A percentile compares a stretch with the other conserved stretches of the same genome.
phyloP scores from a whole-genome alignment of 129 eudicot genomes.

The Deinandra increscens region DNA sequence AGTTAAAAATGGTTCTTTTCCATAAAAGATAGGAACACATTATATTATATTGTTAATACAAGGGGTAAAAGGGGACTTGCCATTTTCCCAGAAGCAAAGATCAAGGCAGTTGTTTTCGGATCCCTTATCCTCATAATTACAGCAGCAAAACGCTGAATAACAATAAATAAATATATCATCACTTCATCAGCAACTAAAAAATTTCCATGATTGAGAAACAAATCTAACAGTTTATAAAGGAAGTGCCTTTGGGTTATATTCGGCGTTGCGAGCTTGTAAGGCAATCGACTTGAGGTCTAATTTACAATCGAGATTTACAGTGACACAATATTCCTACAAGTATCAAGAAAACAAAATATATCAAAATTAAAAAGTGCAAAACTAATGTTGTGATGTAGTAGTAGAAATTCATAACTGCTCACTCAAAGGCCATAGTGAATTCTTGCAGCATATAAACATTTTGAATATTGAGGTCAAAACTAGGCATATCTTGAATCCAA shows the following conservation, averaged over 20 bases:
- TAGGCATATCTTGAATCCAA: background rate
- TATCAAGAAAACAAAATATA: no score
- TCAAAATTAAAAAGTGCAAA: background rate
- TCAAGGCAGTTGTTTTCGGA: conserved; percentile 86
- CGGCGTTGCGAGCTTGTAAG: conserved; percentile 52
- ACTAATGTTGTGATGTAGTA: background rate
- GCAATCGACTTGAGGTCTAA: conserved; percentile 54
- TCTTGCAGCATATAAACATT: background rate
- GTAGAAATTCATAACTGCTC: background rate
- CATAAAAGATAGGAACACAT: background rate
- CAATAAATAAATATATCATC: conserved; percentile 3
- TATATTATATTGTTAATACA: background rate
- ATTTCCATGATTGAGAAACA: background rate
- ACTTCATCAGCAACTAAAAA: background rate
- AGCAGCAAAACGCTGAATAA: conserved; percentile 94
- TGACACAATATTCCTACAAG: conserved; percentile 50
- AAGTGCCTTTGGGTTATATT: conserved; percentile 43
- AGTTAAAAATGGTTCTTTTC: background rate
- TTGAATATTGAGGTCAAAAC: background rate
- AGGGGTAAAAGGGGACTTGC: conserved; percentile 33
- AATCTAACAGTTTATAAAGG: background rate
- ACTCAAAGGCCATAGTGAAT: background rate
- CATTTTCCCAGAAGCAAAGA: conserved; percentile 96
- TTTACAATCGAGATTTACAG: conserved; percentile 51
- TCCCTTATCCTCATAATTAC: conserved; percentile 96